A percentile compares a stretch with the other conserved stretches of the same genome.
phyloP scores from a whole-genome alignment of 129 eudicot species.

The Tagetes erecta region DNA sequence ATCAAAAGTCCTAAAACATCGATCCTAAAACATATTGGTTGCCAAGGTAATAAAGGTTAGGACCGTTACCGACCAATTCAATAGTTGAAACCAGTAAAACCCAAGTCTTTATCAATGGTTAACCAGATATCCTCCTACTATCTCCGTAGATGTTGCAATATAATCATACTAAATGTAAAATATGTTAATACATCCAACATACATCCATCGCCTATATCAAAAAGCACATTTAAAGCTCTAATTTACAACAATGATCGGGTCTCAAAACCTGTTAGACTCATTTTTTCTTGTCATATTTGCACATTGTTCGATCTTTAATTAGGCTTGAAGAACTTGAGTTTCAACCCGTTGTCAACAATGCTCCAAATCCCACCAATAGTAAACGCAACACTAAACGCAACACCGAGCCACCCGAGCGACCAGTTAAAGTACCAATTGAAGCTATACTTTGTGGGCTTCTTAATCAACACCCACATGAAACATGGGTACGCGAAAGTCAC shows the following conservation, averaged over 20 bases:
- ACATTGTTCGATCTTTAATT: not conserved
- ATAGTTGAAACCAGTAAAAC: too few species aligned
- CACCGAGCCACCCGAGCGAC: conserved; percentile 89
- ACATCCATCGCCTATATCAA: conserved; percentile 14
- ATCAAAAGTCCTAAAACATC: too few species aligned
- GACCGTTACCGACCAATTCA: too few species aligned
- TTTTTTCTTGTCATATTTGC: too few species aligned
- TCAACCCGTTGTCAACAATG: conserved; percentile 75
- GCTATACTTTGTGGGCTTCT: conserved; percentile 72
- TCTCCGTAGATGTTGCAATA: not conserved
- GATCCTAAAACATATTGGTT: too few species aligned
- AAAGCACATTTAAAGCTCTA: not conserved
- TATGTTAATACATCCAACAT: conserved; percentile 19
- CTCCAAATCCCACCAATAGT: conserved; percentile 95
- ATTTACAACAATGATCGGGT: conserved; percentile 8
- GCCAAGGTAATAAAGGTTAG: too few species aligned
- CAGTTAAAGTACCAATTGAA: conserved; percentile 88
- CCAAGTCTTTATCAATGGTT: too few species aligned
- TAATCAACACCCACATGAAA: conserved; percentile 95
- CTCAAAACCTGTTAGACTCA: too few species aligned
- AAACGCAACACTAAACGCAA: conserved; percentile 82
- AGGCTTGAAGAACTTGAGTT: conserved; percentile 84
- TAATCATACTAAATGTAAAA: not conserved
- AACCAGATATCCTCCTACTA: too few species aligned
- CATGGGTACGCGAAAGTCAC: conserved; percentile 98